A percentile compares a stretch with the other conserved stretches of the same genome.
phyloP scores from a whole-genome alignment of 176 grass and related monocot genomes.

The Alopecurus myosuroides region DNA sequence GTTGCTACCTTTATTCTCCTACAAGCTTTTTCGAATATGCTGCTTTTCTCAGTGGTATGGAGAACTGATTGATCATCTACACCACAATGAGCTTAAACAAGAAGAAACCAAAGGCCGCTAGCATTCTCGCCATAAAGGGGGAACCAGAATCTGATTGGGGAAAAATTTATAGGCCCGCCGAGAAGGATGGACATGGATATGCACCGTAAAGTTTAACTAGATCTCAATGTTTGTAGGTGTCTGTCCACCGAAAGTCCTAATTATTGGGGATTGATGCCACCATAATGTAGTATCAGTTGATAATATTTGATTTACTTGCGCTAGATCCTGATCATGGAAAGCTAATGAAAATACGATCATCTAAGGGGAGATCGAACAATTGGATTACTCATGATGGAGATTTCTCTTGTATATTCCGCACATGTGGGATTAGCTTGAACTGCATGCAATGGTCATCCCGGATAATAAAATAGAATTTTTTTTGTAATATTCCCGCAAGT shows the following conservation, averaged over 20 bases:
- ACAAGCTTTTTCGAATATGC: neutral
- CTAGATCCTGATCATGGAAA: neutral
- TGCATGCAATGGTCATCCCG: neutral
- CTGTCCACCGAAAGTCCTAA: conserved; percentile 29
- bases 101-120: neutral
- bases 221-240: neutral
- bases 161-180: neutral
- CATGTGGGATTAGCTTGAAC: neutral
- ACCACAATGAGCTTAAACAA: neutral
- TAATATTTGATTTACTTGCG: no score
- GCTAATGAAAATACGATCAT: neutral
- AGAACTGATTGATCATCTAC: neutral
- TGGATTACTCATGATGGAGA: neutral
- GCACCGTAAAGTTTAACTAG: neutral
- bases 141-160: neutral
- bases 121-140: neutral
- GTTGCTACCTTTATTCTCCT: conserved; percentile 10
- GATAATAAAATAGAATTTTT: neutral
- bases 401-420: neutral
- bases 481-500: no score
- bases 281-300: neutral
- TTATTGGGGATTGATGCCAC: neutral
- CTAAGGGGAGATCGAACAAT: neutral
- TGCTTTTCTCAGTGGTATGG: neutral
- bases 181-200: neutral